phyloP scores from a whole-genome alignment of 140 eudicot species.

The Anethum foeniculum region DNA sequence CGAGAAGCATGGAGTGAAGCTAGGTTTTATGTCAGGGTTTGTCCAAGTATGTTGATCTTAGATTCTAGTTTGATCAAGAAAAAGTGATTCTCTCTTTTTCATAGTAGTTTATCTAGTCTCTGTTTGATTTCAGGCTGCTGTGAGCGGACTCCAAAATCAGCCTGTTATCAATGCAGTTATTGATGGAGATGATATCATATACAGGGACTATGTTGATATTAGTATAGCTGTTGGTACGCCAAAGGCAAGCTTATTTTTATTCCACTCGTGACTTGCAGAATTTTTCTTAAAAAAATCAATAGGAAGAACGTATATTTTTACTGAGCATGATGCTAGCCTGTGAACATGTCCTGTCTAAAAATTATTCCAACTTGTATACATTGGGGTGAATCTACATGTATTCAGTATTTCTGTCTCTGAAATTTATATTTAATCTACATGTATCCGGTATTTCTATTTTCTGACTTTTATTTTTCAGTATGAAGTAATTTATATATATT shows the following conservation, averaged over 20 bases:
- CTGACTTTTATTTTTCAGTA: background rate
- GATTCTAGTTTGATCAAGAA: background rate
- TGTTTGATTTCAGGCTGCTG: slow-evolving; percentile 61
- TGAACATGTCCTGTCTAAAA: background rate
- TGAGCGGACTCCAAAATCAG: slow-evolving; percentile 74
- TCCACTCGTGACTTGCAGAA: background rate
- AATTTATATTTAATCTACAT: background rate
- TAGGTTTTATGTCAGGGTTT: slow-evolving; percentile 94
- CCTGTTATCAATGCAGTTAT: slow-evolving; percentile 88
- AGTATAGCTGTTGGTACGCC: slow-evolving; percentile 96
- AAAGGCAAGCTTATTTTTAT: slow-evolving; percentile 40
- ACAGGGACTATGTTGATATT: slow-evolving; percentile 79
- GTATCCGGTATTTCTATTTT: background rate
- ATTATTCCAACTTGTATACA: background rate
- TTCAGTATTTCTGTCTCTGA: background rate
- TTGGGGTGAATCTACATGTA: background rate
- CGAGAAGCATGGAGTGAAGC: slow-evolving; percentile 91
- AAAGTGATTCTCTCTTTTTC: background rate
- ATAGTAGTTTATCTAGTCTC: background rate
- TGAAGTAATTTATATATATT: background rate
- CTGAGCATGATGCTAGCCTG: background rate
- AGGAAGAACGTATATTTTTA: background rate
- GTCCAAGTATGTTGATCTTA: slow-evolving; percentile 46
- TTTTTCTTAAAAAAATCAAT: background rate
- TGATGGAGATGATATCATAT: slow-evolving; percentile 90